Base-by-base conservation (phyloP, 306 rosid genomes). In the Crataegus laevigata region DNA sequence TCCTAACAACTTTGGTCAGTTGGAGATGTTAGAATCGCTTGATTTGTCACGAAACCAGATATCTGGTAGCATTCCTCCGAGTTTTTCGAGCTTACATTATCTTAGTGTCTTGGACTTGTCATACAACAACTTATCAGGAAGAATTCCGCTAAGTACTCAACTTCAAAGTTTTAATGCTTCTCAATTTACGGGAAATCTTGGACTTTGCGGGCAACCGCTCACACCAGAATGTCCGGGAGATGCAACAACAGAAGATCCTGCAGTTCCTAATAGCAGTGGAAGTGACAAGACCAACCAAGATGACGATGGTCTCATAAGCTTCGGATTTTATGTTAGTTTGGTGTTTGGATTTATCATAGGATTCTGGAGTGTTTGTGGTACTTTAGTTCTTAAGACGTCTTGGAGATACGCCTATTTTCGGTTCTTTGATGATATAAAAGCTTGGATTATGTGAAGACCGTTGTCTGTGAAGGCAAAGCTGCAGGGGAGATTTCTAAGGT, bases 171-270 rank as follows among this genome's bases (percentile, higher is more conserved):
- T 63, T 8, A 0, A 13, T 63, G 43, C 67, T 26, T 66, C 68
- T 21, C 13, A 45, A 3, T 81, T 47, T 59, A 0, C n/a, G 30
- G 84, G 75, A 40, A 85, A 85, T 66, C 58, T 22, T 24, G 51
- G 65, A 47, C 86, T 85, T 1, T 76, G 85, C 30, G 84, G 84
- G 6, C 10, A 22, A 25, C 86, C 84, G 5, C 78, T 82, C 36
- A 55, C 68, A 8, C 72, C 2, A 11, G 22, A 6, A 3, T 82
- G 84, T 58, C 75, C 43, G 3, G 81, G 66, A 26, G 81, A 79
- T 45, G 57, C 4, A 19, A 2, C 30, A 30, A 3, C 26, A 15
- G n/a, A 68, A 40, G 75, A 1, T 24, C n/a, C 54, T 11, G 47
- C 10, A 68, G 38, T 0, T 58, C 40, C 38, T 9, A 9, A 28